Percentiles rank a stretch among this genome's conserved stretches.
Evolutionary conservation across 306 rosid genomes (phyloP).

Genomic region (Acacia melanoxylon): DNA sequence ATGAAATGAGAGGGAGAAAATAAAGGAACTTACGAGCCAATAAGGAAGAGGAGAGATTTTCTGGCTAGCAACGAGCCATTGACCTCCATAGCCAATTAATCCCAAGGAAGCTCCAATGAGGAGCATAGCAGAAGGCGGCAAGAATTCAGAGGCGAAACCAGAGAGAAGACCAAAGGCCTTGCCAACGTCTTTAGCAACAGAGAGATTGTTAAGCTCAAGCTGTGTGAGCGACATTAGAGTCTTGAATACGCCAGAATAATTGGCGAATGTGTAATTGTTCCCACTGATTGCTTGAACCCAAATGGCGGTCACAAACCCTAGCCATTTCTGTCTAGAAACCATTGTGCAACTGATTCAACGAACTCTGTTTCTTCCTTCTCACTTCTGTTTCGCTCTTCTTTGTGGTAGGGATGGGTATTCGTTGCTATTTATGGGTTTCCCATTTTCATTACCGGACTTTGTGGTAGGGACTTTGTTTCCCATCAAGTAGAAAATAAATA

Average conservation of each 20-base stretch:
- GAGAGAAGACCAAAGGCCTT: slow-evolving; percentile 54
- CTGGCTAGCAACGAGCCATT: slow-evolving; percentile 87
- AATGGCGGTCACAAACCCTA: slow-evolving; percentile 50
- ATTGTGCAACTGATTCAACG: neutral
- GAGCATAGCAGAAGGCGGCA: slow-evolving; percentile 34
- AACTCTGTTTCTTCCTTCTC: neutral
- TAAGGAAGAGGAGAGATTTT: slow-evolving; percentile 63
- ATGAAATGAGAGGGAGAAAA: neutral
- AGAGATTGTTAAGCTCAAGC: slow-evolving; percentile 48
- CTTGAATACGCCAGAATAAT: slow-evolving; percentile 45
- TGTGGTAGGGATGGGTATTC: neutral
- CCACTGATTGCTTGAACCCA: slow-evolving; percentile 59
- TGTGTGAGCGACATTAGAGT: slow-evolving; percentile 44
- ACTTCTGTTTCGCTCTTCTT: neutral
- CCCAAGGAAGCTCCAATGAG: slow-evolving; percentile 59
- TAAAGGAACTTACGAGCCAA: slow-evolving; percentile 64
- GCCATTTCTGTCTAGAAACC: slow-evolving; percentile 41
- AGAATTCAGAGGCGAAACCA: slow-evolving; percentile 41
- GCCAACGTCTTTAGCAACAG: slow-evolving; percentile 55
- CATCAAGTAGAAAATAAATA: neutral
- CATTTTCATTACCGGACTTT: neutral
- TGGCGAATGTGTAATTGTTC: slow-evolving; percentile 50
- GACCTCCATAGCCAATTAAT: slow-evolving; percentile 76
- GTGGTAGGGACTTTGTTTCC: neutral
- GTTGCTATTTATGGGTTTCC: slow-evolving; percentile 24